Base-by-base conservation (phyloP, 257 asterid species). In the Solanum gandarillasii region DNA sequence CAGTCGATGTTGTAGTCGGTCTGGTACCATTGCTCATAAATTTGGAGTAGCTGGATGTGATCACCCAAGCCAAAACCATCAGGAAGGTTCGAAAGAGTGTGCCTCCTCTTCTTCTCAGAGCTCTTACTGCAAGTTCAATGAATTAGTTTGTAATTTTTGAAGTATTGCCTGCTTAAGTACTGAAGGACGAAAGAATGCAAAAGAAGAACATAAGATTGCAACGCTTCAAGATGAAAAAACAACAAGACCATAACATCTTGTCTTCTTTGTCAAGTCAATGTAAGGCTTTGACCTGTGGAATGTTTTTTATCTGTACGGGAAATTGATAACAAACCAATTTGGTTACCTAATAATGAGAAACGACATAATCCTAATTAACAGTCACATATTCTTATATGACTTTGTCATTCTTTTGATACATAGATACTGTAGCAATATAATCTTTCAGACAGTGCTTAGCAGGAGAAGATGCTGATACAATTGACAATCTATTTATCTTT, bases 51-150 rank as follows among this genome's bases (percentile, higher is more conserved):
- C 91, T 96, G 99, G 89, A 97, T 93, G 91, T 96, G 99, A 93
- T 96, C 99, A 23, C 99, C 99, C 93, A 82, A 96, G 85, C 99
- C 99, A 88, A 92, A 92, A 90, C 99, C 99, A 90, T 96, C 95
- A 4, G 99, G 99, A 88, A 97, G 98, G 89, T 91, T 92, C 75
- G 98, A 94, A 87, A 95, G 95, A 88, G 91, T 34, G n/a, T 89
- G 94, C 89, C 95, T 95, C 89, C 98, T 93, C 95, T 95, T 97
- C 92, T 96, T 94, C 5, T 91, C 96, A 16, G 86, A 85, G 87
- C 87, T 88, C 92, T 91, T 95, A 90, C 98, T 93, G 92, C 90
- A 89, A 75, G 55, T 43, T 79, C 6, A 48, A 81, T 12, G 32
- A 81, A 9, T 46, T 81, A 27, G 41, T 18, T 75, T 9, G 16